Evolutionary conservation across 768 basidiomycete genomes (phyloP), one percentile per base, ranked within the genome.

Genomic region (Suillus subaureus): DNA sequence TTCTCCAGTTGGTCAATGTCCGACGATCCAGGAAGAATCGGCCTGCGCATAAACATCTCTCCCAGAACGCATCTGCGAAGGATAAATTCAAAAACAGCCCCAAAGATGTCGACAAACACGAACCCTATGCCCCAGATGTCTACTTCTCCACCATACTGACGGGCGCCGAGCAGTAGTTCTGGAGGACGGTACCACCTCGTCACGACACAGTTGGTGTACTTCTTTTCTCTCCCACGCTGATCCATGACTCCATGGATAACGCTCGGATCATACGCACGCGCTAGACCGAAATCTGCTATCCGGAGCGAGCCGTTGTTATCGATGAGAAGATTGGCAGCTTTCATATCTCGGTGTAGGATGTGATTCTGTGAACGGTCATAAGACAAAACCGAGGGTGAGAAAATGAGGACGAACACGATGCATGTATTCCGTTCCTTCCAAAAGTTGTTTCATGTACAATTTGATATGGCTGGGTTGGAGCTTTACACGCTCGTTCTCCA

Each of bases 81-180:
- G 26, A 9, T 21, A 58, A 68, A 66, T 60, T 31, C 33, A 52
- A 9, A 40, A 43, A 12, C 52, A 37, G 31, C 40, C 42, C 60
- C 11, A 26, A 37, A 58, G 42, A 56, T 62, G 49, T 47, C 28
- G 33, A 81, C 88, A 71, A 74, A 96, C 88, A 81, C 89, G 70
- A 74, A 96, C 89, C 97, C 97, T 62, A 99, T 89, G 8, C 97
- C 95, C 97, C 97, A 99, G 71, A 99, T 90, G 77, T 99, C 97
- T 51, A 99, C 91, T 70, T 95, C 94, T 0, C 93, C 92, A 11
- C 94, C 94, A 70, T 99, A 99, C 67, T 92, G 87, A 55, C 89
- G 84, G 18, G 93, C 91, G 47, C 96, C 96, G 16, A 99, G 82
- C 15, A 99, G 82, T 2, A 99, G 81, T 82, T 97, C 95, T 0